These are phyloP conservation scores for Halophytophthora polymorphica DNA, from an alignment of 352 stramenopile species.

Conservation along the genomic window DNA sequence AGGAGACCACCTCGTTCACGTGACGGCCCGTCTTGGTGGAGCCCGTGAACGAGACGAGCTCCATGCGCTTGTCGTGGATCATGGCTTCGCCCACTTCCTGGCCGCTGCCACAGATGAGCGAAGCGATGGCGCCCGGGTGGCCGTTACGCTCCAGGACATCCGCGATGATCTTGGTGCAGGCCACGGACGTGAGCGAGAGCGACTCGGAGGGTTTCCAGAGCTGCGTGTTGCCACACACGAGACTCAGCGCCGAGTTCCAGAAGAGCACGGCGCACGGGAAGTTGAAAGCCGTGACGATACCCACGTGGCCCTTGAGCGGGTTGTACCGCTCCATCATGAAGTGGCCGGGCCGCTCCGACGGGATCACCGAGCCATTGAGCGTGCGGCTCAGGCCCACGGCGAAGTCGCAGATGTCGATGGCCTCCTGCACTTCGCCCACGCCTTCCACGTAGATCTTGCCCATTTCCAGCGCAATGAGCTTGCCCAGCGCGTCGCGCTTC, in stretches of 20 bases:
- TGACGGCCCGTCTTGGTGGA: conserved; percentile 86
- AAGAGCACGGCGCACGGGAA: conserved; percentile 89
- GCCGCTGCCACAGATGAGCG: conserved; percentile 79
- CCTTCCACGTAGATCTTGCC: conserved; percentile 92
- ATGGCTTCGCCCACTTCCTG: conserved; percentile 84
- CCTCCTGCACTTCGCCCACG: conserved; percentile 92
- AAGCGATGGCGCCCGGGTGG: conserved; percentile 80
- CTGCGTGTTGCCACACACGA: conserved; percentile 91
- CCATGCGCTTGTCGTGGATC: conserved; percentile 82
- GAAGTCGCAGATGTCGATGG: conserved; percentile 94
- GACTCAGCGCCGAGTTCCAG: conserved; percentile 90
- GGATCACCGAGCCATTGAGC: conserved; percentile 88
- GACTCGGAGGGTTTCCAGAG: conserved; percentile 91
- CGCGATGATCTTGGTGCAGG: conserved; percentile 89
- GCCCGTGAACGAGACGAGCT: conserved; percentile 91
- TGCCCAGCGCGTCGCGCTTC: conserved; percentile 88
- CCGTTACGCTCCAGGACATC: conserved; percentile 87
- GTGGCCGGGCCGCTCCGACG: conserved; percentile 88
- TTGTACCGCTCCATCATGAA: conserved; percentile 95
- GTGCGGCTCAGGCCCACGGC: conserved; percentile 88
- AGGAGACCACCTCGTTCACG: conserved; percentile 86
- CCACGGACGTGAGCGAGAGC: conserved; percentile 86
- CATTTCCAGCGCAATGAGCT: conserved; percentile 92
- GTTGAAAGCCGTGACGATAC: conserved; percentile 94
- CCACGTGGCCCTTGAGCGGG: conserved; percentile 90